Base-by-base conservation (phyloP, 192 early-diverging fungal genomes). In the Geranomyces michiganensis region DNA sequence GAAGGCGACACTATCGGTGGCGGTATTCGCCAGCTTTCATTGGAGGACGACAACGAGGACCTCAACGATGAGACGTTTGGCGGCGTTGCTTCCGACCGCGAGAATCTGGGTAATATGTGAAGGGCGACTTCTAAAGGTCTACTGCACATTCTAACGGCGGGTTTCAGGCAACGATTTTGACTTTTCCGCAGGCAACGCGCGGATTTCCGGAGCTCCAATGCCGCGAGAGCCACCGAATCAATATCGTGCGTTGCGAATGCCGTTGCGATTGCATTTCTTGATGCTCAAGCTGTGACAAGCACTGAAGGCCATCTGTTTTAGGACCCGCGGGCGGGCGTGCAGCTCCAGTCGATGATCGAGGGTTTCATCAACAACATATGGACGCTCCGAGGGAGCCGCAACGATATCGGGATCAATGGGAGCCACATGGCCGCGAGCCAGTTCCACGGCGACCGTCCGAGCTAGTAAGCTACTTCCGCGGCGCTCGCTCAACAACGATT, bases 41-140 rank as follows among this genome's bases (percentile, higher is more conserved):
- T 76, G 24, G 66, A 73, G 29, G 74, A 78, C 56, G 81, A 80
- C 43, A 71, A 80, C 62, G 76, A 74, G 56, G 78, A 77, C 9
- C 60, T 85, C 60, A 85, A 85, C 56, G 81, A 81, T 48, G 81
- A 82, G 58, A 85, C 84, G 2, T 82, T 85, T 66, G 84, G 84
- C 13, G 84, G 61, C 15, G 49, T 32, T 64, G 65, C 24, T 7
- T n/a, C 51, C 15, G 51, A 53, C 17, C 51, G 51, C 24, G 51
- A 53, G 3, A 53, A 53, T 4, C 51, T 53, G 3, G 51, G 51
- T 53, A 53, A 26, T 8, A n/a, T n/a, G n/a, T n/a, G n/a, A n/a
- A n/a, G n/a, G n/a, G n/a, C n/a, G n/a, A n/a, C n/a, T n/a, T n/a
- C n/a, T n/a, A n/a, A n/a, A n/a, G n/a, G n/a, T n/a, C n/a, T n/a